These are phyloP conservation scores for Leucoagaricus sp. DNA, from an alignment of 1,284 basidiomycete genomes.

Conservation along the genomic window DNA sequence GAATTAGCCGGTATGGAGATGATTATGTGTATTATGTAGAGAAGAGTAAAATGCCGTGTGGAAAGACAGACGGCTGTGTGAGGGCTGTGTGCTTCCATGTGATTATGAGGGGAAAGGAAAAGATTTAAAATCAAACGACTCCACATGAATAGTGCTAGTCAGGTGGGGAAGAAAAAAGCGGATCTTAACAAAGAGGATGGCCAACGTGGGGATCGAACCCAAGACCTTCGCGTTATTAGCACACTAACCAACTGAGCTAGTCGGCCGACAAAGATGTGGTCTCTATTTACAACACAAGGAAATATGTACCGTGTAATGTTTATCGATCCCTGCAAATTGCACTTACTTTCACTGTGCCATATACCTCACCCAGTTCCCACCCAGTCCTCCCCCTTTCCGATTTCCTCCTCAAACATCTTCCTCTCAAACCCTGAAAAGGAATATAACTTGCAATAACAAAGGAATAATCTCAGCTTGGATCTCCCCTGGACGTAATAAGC, in stretches of 20 bases:
- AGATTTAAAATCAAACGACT: too few species aligned
- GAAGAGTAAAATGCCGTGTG: too few species aligned
- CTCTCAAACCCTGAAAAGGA: not conserved
- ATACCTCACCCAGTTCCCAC: not conserved
- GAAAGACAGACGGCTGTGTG: too few species aligned
- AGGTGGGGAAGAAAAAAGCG: not conserved
- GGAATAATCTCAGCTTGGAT: not conserved
- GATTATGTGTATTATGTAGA: too few species aligned
- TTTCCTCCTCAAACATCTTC: not conserved
- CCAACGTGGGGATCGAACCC: slow-evolving; percentile 19
- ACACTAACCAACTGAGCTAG: slow-evolving; percentile 20
- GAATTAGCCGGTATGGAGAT: too few species aligned
- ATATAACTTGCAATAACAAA: too few species aligned
- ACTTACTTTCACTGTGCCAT: not conserved
- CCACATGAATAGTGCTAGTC: too few species aligned
- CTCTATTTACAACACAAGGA: not conserved
- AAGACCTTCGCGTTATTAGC: slow-evolving; percentile 22
- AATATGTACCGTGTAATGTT: not conserved
- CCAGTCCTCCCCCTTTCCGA: not conserved
- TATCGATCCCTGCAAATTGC: not conserved
- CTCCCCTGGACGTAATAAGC: not conserved
- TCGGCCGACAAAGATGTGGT: slow-evolving; percentile 6
- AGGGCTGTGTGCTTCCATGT: too few species aligned
- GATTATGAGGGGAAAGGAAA: too few species aligned
- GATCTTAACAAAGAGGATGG: not conserved